Conservation (phyloP, 2,329 filamentous ascomycete genomes). For the Pseudogymnoascus sp. region DNA sequence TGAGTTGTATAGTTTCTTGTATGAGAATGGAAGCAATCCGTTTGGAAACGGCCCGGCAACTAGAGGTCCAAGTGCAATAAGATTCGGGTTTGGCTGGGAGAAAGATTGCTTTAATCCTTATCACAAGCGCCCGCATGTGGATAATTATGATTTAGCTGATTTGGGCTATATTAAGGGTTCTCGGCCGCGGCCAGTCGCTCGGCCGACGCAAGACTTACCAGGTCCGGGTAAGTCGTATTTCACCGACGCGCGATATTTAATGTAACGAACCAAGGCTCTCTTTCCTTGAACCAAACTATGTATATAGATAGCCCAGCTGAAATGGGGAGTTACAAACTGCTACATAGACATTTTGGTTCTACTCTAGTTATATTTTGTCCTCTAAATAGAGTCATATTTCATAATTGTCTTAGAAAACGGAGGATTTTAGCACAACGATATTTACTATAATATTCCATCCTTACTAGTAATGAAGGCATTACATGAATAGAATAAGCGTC, state of each 20-base stretch:
- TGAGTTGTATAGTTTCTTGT: slow-evolving; percentile 19
- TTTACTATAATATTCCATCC: neutral
- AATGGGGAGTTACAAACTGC: neutral
- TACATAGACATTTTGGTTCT: neutral
- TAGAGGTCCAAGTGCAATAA: neutral
- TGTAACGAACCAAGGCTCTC: neutral
- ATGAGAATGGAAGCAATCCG: slow-evolving; percentile 22
- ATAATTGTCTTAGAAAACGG: neutral
- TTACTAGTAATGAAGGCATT: neutral
- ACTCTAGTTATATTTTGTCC: neutral
- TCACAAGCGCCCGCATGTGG: neutral
- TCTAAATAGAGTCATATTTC: neutral
- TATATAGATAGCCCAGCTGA: neutral
- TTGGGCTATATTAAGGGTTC: neutral
- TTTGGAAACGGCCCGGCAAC: neutral
- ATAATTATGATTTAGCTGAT: neutral
- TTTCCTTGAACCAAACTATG: neutral
- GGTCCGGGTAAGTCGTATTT: neutral
- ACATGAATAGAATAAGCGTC: neutral
- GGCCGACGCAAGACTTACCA: neutral
- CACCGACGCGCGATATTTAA: neutral
- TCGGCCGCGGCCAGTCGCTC: neutral
- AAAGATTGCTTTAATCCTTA: neutral
- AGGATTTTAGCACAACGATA: neutral
- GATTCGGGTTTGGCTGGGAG: neutral